phyloP scores from a whole-genome alignment of 441 rosid species.

The Biscutella laevigata region DNA sequence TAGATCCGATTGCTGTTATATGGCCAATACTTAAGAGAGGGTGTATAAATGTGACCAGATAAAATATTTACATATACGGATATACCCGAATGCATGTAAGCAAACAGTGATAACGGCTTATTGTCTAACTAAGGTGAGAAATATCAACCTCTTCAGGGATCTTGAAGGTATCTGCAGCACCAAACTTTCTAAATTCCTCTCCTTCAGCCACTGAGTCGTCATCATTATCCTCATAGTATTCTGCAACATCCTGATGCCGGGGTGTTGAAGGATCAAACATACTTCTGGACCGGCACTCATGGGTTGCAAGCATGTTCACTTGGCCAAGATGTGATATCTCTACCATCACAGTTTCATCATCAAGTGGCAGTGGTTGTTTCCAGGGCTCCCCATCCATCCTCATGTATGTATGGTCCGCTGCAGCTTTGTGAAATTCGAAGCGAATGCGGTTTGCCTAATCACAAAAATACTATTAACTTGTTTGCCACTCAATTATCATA shows the following conservation, averaged over 20 bases:
- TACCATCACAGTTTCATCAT: constrained; percentile 66
- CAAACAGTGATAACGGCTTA: not conserved
- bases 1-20: too few species aligned
- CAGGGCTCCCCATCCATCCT: constrained; percentile 97
- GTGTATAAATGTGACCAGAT: too few species aligned
- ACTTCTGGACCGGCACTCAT: constrained; percentile 60
- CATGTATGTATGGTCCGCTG: constrained; percentile 74
- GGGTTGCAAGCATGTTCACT: constrained; percentile 83
- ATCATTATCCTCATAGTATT: constrained; percentile 39
- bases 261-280: constrained; percentile 34
- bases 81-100: constrained; percentile 15
- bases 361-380: constrained; percentile 82
- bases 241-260: constrained; percentile 21
- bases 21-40: too few species aligned
- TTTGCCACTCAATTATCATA: constrained; percentile 2
- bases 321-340: constrained; percentile 88
- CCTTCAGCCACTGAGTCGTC: constrained; percentile 31
- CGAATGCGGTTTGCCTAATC: constrained; percentile 69
- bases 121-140: constrained; percentile 46
- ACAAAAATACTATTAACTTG: not conserved
- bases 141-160: constrained; percentile 68
- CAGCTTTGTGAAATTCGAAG: constrained; percentile 74
- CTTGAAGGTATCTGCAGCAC: constrained; percentile 82
- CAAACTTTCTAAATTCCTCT: constrained; percentile 66
- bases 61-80: too few species aligned